phyloP scores from a whole-genome alignment of 169 alveolate genomes.

The Eimeria sp. region DNA sequence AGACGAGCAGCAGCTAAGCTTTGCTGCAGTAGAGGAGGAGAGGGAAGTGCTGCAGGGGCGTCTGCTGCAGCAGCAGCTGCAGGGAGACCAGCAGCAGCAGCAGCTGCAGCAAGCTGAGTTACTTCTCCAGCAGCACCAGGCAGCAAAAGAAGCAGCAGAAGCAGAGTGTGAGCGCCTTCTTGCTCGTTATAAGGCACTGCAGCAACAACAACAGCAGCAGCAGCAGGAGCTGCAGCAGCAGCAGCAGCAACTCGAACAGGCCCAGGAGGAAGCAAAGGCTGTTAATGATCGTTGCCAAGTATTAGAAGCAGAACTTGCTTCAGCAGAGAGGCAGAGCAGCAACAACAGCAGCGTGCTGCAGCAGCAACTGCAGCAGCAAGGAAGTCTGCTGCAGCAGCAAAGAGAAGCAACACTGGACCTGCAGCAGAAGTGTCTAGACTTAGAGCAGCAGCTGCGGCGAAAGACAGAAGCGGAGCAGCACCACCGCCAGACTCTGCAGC shows the following conservation, averaged over 20 bases:
- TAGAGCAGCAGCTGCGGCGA: constrained; percentile 58
- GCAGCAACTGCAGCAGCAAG: constrained; percentile 75
- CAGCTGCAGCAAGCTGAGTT: constrained; percentile 51
- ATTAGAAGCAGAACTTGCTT: neutral
- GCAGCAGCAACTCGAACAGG: constrained; percentile 22
- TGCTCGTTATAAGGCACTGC: neutral
- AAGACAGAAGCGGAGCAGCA: constrained; percentile 18
- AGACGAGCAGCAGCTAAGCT: constrained; percentile 28
- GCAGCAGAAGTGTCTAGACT: constrained; percentile 60
- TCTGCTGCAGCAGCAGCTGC: constrained; percentile 63
- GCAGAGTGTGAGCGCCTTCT: constrained; percentile 13
- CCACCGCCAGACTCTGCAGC: constrained; percentile 41
- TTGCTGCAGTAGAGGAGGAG: constrained; percentile 55
- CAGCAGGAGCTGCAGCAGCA: constrained; percentile 76
- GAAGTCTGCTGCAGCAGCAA: constrained; percentile 30
- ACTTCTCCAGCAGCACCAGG: neutral
- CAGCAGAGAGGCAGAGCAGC: constrained; percentile 44
- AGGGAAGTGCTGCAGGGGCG: constrained; percentile 22
- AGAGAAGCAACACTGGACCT: constrained; percentile 10
- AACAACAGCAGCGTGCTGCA: constrained; percentile 75
- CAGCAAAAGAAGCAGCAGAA: constrained; percentile 52
- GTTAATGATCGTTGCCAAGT: neutral
- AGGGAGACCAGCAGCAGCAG: constrained; percentile 66
- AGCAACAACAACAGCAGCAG: constrained; percentile 40
- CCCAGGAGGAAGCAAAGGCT: neutral